Conservation (phyloP, 2,329 filamentous ascomycete species). For the Fusarium sp. region DNA sequence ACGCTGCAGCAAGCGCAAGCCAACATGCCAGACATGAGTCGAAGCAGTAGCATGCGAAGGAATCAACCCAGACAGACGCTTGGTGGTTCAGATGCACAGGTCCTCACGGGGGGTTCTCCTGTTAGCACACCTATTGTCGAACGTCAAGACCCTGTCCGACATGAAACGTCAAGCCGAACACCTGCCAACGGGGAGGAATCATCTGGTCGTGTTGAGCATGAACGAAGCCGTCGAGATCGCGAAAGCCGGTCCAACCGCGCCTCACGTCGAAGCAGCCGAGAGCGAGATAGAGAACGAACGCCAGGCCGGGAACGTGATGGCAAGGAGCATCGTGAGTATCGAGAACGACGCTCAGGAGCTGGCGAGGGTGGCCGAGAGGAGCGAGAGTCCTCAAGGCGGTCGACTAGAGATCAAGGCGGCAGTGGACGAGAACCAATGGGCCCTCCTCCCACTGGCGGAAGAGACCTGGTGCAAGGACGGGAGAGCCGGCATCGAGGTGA, state of each 20-base stretch:
- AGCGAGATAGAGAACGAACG: constrained; percentile 63
- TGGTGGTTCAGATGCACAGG: constrained; percentile 67
- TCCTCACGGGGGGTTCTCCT: constrained; percentile 65
- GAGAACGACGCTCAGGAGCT: constrained; percentile 56
- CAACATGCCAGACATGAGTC: constrained; percentile 53
- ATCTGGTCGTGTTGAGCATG: constrained; percentile 51
- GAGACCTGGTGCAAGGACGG: constrained; percentile 48
- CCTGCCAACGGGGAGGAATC: constrained; percentile 48
- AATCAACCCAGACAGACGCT: constrained; percentile 56
- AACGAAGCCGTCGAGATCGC: constrained; percentile 58
- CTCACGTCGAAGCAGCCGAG: constrained; percentile 63
- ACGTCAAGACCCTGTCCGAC: constrained; percentile 58
- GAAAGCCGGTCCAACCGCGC: constrained; percentile 53
- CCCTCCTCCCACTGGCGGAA: constrained; percentile 40
- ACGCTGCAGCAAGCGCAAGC: constrained; percentile 65
- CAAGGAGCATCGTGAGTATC: constrained; percentile 59
- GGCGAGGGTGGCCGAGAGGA: constrained; percentile 49
- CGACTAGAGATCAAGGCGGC: constrained; percentile 40
- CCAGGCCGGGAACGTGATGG: constrained; percentile 59
- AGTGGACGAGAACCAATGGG: constrained; percentile 46
- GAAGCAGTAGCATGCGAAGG: constrained; percentile 50
- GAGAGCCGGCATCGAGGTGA: constrained; percentile 49
- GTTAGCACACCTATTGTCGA: constrained; percentile 62
- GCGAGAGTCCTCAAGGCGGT: constrained; percentile 48
- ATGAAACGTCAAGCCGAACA: constrained; percentile 51